Evolutionary conservation across 2,329 filamentous ascomycete species (phyloP).

Genomic region (Diaporthe destruens): DNA sequence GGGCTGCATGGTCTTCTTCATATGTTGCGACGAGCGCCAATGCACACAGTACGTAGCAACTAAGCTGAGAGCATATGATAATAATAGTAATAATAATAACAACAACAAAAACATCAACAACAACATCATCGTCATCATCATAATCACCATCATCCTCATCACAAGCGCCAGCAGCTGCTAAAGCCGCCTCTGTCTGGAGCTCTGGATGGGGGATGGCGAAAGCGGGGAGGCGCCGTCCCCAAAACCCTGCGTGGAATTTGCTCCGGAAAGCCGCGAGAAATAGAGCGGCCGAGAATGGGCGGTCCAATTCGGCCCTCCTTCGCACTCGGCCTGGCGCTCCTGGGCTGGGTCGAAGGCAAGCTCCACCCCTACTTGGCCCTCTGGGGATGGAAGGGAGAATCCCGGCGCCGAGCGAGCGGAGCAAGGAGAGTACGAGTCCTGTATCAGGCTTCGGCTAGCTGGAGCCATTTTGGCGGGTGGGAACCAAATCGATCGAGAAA

Average conservation of each 20-base stretch:
- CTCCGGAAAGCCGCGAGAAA: slow-evolving; percentile 29
- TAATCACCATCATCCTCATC: no score
- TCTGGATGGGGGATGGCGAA: slow-evolving; percentile 2
- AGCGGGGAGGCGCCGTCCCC: slow-evolving; percentile 17
- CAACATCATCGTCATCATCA: not conserved
- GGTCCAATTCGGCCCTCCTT: slow-evolving; percentile 31
- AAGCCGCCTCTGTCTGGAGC: slow-evolving; percentile 13
- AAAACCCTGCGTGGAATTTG: slow-evolving; percentile 21
- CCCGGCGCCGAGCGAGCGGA: slow-evolving; percentile 23
- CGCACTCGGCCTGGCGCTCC: slow-evolving; percentile 4
- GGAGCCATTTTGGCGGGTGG: not conserved
- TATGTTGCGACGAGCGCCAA: not conserved
- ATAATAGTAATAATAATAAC: no score
- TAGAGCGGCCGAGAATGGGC: slow-evolving; percentile 33
- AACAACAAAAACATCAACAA: no score
- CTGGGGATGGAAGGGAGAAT: slow-evolving; percentile 2
- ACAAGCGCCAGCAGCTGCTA: not conserved
- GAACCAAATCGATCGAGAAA: slow-evolving; percentile 6
- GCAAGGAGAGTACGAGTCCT: not conserved
- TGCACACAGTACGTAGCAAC: slow-evolving; percentile 22
- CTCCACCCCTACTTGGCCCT: slow-evolving; percentile 14
- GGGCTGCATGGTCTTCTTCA: not conserved
- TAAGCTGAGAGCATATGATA: not conserved
- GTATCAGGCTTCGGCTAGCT: slow-evolving; percentile 12
- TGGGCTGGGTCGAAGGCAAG: slow-evolving; percentile 17